Evolutionary conservation across 805 yeast genomes (phyloP).

Genomic region (Lipomyces starkeyi): DNA sequence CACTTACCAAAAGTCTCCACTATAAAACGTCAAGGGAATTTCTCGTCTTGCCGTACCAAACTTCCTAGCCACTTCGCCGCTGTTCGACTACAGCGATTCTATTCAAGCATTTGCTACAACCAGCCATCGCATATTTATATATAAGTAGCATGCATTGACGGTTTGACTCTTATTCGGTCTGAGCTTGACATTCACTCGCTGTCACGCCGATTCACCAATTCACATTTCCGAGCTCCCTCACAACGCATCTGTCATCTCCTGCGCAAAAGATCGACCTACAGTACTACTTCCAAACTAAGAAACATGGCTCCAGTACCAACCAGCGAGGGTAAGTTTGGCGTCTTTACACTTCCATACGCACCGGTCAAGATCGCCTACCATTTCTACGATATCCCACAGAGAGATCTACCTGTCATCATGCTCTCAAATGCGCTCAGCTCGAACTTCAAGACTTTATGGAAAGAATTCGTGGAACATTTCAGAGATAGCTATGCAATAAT

Average conservation of each 20-base stretch:
- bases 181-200: not conserved
- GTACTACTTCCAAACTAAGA: not conserved
- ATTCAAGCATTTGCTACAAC: too few species aligned
- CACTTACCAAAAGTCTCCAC: too few species aligned
- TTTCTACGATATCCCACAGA: slow-evolving; percentile 6
- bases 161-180: not conserved
- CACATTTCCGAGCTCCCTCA: not conserved
- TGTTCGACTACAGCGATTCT: too few species aligned
- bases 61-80: too few species aligned
- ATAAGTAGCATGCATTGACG: not conserved
- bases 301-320: not conserved
- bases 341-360: slow-evolving; percentile 14
- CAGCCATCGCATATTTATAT: not conserved
- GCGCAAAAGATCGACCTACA: not conserved
- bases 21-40: too few species aligned
- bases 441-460: slow-evolving; percentile 25
- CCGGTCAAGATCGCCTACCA: slow-evolving; percentile 23
- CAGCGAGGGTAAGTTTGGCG: slow-evolving; percentile 13
- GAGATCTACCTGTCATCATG: slow-evolving; percentile 28
- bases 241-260: not conserved
- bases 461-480: slow-evolving; percentile 31
- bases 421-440: slow-evolving; percentile 30
- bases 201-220: not conserved
- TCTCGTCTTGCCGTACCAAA: too few species aligned
- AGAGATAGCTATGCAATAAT: slow-evolving; percentile 26